Evolutionary conservation across 225 moss, liverwort and hornwort species (phyloP), one percentile per base, ranked within the genome.

Genomic region (Anthoceros angustus): DNA sequence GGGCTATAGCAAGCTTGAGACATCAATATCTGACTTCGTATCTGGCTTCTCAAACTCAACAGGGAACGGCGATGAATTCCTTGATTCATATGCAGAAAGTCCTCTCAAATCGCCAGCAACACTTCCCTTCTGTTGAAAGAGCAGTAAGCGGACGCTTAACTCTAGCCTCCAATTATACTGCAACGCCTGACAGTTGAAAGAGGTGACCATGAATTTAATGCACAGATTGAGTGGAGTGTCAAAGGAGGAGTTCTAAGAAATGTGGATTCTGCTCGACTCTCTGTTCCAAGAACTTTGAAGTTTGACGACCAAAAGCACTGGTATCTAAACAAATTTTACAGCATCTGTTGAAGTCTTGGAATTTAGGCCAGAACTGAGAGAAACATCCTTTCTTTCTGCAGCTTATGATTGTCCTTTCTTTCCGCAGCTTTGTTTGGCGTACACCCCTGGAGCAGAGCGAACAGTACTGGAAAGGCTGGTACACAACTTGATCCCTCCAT

Each of bases 1-100:
- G 42, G 20, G 40, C 62, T 48, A 9, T 9, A n/a, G 40, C 12
- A 32, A 43, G 42, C 23, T 26, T 18, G 16, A 8, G 14, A 39
- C 42, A 24, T 9, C 61, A 23, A 8, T 26, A 26, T 48, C 61
- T 43, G 7, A 5, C 71, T 43, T 10, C 42, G 18, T 55, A 68
- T 39, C 20, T 64, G 18, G 63, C 50, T 24, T 63, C 32, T 70
- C n/a, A 61, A 42, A 63, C 79, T 5, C 43, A 5, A 78, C 79
- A 98, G 98, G 98, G 98, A 61, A 98, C 98, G 70, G 98, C 98
- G 50, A 77, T 98, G 86, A 89, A 89, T 68, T 98, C 98, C 61
- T 77, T 98, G 68, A 77, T 86, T 46, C 98, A 98, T 72, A 98
- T 98, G 98, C 98, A 92, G 70, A 82, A 82, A 67, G 86, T 98